Evolutionary conservation across 495 filamentous ascomycete genomes (phyloP).

Genomic region (Astrocystis sublimbata): DNA sequence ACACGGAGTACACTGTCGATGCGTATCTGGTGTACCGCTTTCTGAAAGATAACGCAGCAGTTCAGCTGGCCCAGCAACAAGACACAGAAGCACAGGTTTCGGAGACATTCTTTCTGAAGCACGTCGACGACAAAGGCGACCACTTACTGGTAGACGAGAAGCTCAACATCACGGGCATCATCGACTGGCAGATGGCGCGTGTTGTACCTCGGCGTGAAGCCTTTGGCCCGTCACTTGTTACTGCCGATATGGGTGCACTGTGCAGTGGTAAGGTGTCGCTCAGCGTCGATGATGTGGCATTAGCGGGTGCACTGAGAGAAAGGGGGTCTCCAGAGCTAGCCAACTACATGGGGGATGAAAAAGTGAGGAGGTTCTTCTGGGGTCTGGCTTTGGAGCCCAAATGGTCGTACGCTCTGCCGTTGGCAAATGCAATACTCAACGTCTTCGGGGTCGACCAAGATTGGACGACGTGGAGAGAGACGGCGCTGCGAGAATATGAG

Average conservation of each 20-base stretch:
- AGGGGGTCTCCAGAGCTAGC: slow-evolving; percentile 17
- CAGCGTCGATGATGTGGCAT: slow-evolving; percentile 18
- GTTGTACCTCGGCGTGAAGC: slow-evolving; percentile 28
- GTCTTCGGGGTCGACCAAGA: slow-evolving; percentile 14
- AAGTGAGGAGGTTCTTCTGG: slow-evolving; percentile 17
- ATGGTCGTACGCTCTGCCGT: slow-evolving; percentile 14
- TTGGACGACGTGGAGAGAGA: slow-evolving; percentile 12
- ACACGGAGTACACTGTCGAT: slow-evolving; percentile 30
- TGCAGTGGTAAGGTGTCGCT: slow-evolving; percentile 22
- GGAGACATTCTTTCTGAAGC: slow-evolving; percentile 40
- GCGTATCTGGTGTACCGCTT: slow-evolving; percentile 41
- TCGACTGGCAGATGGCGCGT: slow-evolving; percentile 37
- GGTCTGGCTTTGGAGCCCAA: slow-evolving; percentile 15
- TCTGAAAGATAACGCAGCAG: slow-evolving; percentile 31
- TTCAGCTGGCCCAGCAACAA: background rate
- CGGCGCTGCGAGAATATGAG: slow-evolving; percentile 6
- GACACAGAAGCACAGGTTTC: slow-evolving; percentile 5
- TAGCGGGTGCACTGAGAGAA: slow-evolving; percentile 12
- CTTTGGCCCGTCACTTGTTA: slow-evolving; percentile 32
- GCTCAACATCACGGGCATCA: slow-evolving; percentile 43
- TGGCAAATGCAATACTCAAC: slow-evolving; percentile 16
- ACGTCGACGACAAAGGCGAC: slow-evolving; percentile 45
- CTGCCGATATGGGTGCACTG: slow-evolving; percentile 35
- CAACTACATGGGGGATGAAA: slow-evolving; percentile 12
- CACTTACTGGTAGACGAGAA: slow-evolving; percentile 44